Evolutionary conservation across 495 filamentous ascomycete species (phyloP).

Genomic region (Penicillium odoratum): DNA sequence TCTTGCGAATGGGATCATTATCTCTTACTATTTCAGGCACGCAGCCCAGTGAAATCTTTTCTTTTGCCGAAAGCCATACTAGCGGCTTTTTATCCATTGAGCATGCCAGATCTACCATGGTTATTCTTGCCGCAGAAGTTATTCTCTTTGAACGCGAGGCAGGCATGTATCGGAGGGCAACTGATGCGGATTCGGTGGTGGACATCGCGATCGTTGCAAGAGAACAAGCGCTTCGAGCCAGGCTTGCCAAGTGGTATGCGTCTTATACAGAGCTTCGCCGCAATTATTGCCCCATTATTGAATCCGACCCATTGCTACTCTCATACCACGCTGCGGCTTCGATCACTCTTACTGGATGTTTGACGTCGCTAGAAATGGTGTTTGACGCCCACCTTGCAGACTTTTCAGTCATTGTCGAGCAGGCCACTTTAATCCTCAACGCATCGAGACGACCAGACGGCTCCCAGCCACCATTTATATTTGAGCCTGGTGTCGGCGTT

Average conservation of each 20-base stretch:
- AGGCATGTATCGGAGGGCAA: not conserved
- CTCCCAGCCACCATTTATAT: conserved; percentile 31
- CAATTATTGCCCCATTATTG: not conserved
- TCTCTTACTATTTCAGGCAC: conserved; percentile 25
- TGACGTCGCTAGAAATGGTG: conserved; percentile 13
- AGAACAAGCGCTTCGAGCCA: conserved; percentile 11
- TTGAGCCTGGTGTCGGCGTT: conserved; percentile 28
- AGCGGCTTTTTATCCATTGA: conserved; percentile 15
- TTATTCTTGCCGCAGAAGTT: conserved; percentile 17
- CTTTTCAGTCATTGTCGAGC: conserved; percentile 30
- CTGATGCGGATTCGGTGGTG: conserved; percentile 2
- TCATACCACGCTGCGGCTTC: conserved; percentile 12
- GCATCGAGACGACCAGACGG: conserved; percentile 20
- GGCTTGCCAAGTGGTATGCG: conserved; percentile 12
- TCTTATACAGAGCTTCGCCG: conserved; percentile 10
- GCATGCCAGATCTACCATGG: conserved; percentile 18
- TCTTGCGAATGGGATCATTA: conserved; percentile 23
- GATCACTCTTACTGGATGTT: conserved; percentile 15
- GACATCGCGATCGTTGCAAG: conserved; percentile 5
- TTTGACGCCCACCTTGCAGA: conserved; percentile 24
- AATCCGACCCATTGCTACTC: conserved; percentile 16
- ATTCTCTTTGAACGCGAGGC: conserved; percentile 26
- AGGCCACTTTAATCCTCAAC: conserved; percentile 20
- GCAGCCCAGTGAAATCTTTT: conserved; percentile 17
- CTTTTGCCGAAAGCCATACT: not conserved